Conservation (phyloP, 495 filamentous ascomycete genomes). For the Penicillium cinerascens region DNA sequence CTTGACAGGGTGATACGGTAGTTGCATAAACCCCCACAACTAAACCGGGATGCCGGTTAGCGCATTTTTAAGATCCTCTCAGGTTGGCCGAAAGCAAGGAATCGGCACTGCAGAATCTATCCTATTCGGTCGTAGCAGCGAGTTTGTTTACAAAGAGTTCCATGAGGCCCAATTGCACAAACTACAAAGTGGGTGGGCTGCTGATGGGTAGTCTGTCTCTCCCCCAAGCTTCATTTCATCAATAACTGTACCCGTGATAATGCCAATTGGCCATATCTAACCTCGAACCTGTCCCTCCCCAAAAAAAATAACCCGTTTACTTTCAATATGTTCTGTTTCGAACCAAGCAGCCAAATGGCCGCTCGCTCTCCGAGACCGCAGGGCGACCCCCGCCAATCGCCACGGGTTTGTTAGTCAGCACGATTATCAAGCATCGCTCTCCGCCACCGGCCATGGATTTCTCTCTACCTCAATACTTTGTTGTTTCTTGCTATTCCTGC, state of each 20-base stretch:
- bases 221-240: neutral
- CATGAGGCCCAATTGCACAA: neutral
- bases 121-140: neutral
- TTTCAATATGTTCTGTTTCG: neutral
- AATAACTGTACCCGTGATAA: neutral
- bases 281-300: neutral
- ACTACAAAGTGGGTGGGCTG: neutral
- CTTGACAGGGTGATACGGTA: neutral
- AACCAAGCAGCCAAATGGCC: neutral
- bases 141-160: neutral
- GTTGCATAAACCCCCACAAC: neutral
- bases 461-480: conserved; percentile 4
- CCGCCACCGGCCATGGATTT: conserved; percentile 26
- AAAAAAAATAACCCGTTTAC: neutral
- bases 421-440: conserved; percentile 39
- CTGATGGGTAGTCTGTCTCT: neutral
- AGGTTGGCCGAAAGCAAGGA: neutral
- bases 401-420: conserved; percentile 36
- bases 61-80: neutral
- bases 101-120: neutral
- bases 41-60: neutral
- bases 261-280: neutral
- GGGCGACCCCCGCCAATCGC: conserved; percentile 30
- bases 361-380: conserved; percentile 27
- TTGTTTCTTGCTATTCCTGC: neutral